Evolutionary conservation across 352 stramenopile genomes (phyloP), one percentile per base, ranked within the genome.

Genomic region (Nothophytophthora sp.): DNA sequence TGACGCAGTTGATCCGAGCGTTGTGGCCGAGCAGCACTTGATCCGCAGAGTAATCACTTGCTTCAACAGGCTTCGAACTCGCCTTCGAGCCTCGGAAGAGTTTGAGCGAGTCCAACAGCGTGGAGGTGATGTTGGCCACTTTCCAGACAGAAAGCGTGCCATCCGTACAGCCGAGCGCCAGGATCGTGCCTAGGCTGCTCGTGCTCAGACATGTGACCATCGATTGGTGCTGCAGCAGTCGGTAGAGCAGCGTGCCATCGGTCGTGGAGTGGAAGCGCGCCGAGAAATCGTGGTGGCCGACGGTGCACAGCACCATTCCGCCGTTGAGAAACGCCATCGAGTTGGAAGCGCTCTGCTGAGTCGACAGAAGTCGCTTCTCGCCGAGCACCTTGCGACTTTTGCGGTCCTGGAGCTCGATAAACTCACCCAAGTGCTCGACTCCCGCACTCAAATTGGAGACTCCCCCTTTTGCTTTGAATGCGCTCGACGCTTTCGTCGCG

Each of bases 121-220:
- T 90, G 37, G 73, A 85, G 20, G 71, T 89, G 33, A 75, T 76
- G 29, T 63, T 69, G 19, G 75, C 73, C 25, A 92, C 63, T 55
- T 86, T 89, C 83, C 85, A 95, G 12, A 93, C 63, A 7, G 79
- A 92, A 30, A 95, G 74, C 9, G 81, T 92, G 19, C 81, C 77
- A 50, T 95, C 81, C 3, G 60, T 64, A 33, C 78, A 80, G 2
- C 80, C 80, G 6, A 93, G 55, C 1, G 67, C 69, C 8, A 91
- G 56, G 27, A 87, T 54, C 2, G 67, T 70, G 20, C 74, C 71
- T 2, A 69, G 65, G 4, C 61, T 55, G 46, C 67, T 90, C 18
- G 69, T 76, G 13, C 36, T 66, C 22, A 93, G 63, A 23, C 81
- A 92, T 16, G 72, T 84, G 18, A 93, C 81, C 13, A 88, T 64